Percentiles rank a stretch among this genome's conserved stretches.
Evolutionary conservation across 495 filamentous ascomycete genomes (phyloP).

Genomic region (Daldinia childiae): DNA sequence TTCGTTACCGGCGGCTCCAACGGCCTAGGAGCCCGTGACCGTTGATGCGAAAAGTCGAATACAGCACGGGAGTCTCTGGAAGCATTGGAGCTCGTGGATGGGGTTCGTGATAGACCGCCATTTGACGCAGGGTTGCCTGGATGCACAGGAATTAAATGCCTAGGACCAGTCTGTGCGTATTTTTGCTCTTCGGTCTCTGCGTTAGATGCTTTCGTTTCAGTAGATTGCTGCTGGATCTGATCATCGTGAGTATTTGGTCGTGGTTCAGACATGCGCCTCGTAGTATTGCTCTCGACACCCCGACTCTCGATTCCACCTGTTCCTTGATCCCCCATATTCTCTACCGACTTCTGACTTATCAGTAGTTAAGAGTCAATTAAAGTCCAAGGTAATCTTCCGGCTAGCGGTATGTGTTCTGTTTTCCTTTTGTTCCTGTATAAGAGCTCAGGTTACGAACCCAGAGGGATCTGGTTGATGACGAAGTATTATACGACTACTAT

Average conservation of each 20-base stretch:
- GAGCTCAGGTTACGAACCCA: conserved; percentile 8
- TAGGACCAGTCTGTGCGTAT: conserved; percentile 42
- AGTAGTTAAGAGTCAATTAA: conserved; percentile 7
- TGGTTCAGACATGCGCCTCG: conserved; percentile 49
- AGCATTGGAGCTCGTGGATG: conserved; percentile 50
- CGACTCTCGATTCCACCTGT: conserved; percentile 51
- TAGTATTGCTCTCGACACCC: conserved; percentile 56
- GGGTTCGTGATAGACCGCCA: conserved; percentile 52
- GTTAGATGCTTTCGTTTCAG: conserved; percentile 41
- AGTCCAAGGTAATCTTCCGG: not conserved
- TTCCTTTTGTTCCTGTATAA: conserved; percentile 8
- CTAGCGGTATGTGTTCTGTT: conserved; percentile 3
- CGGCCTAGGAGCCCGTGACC: conserved; percentile 38
- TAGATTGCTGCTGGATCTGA: conserved; percentile 44
- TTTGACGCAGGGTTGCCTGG: conserved; percentile 24
- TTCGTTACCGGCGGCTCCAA: conserved; percentile 85
- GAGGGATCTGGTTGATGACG: conserved; percentile 12
- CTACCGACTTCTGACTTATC: conserved; percentile 5
- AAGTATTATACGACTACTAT: conserved; percentile 29
- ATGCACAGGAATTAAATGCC: conserved; percentile 33
- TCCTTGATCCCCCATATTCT: conserved; percentile 58
- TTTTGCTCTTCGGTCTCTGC: conserved; percentile 44
- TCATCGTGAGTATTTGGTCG: conserved; percentile 45
- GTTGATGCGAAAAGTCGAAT: conserved; percentile 25
- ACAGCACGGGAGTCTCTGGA: conserved; percentile 29